Evolutionary conservation across 2,329 filamentous ascomycete species (phyloP).

Genomic region (Hypocreales sp.): DNA sequence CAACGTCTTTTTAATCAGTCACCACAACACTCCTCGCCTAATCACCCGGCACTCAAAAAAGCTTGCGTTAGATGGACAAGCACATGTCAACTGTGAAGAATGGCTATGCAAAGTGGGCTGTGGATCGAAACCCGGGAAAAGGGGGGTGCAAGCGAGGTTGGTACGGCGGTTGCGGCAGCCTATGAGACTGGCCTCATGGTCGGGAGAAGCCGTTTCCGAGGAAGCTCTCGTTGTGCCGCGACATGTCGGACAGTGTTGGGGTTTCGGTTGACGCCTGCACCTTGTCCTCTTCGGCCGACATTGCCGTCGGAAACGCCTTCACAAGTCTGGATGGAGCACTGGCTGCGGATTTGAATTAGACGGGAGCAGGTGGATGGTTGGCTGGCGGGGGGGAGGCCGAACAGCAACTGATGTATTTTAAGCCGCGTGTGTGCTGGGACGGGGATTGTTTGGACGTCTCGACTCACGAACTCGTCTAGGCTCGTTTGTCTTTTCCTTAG

Average conservation of each 20-base stretch:
- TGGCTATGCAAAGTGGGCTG: conserved; percentile 16
- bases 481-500: conserved; percentile 20
- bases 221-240: too few species aligned
- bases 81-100: conserved; percentile 20
- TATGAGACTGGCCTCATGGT: background rate
- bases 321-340: conserved; percentile 14
- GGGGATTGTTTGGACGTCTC: conserved; percentile 15
- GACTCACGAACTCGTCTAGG: conserved; percentile 12
- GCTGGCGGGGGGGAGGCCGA: conserved; percentile 10
- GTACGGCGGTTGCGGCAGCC: background rate
- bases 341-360: conserved; percentile 16
- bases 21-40: conserved; percentile 18
- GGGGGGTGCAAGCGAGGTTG: conserved; percentile 8
- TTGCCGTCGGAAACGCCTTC: conserved; percentile 13
- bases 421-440: conserved; percentile 17
- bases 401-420: conserved; percentile 24
- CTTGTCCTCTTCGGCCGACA: conserved; percentile 8
- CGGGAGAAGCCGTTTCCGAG: too few species aligned
- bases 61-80: conserved; percentile 14
- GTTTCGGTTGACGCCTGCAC: too few species aligned
- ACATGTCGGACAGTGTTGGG: too few species aligned
- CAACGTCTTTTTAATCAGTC: conserved; percentile 22
- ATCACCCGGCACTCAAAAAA: conserved; percentile 19
- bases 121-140: too few species aligned
- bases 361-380: conserved; percentile 16